Evolutionary conservation across 2,329 filamentous ascomycete genomes (phyloP), one percentile per base, ranked within the genome.

Genomic region (Penicillium sp.): DNA sequence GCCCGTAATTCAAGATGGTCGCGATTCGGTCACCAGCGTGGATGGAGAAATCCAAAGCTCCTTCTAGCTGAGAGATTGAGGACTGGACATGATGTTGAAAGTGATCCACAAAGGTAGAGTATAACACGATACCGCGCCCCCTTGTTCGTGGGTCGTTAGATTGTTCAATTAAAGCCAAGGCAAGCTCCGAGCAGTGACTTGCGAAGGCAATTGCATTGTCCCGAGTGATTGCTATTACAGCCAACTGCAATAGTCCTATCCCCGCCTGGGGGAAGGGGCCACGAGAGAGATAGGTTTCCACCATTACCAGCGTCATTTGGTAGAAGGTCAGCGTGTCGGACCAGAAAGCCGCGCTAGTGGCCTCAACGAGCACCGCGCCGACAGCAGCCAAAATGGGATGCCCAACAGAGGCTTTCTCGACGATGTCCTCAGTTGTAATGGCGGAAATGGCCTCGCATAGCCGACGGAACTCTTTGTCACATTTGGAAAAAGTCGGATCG

Each of bases 181-280:
- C 86, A 13, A 86, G 81, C 19, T 80, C 79, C 3, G 87, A 87
- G 61, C 91, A 79, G 10, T 91, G 84, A 27, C 86, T 79, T 1
- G 88, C 89, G 58, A 89, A 85, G 44, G 87, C 80, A 9, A 89
- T 79, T 85, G 89, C 88, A 66, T 87, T 87, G 73, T 92, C 92
- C 13, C 90, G 83, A 18, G 85, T 82, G 35, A 90, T 80, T 2
- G 87, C 84, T 57, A 93, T 85, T 65, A 87, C 84, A 22, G 86
- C 86, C 14, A 92, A 70, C 65, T 92, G 83, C 2, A 92, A 75
- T 66, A 91, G 91, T 0, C 79, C 82, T 14, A 85, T 68, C 6
- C 81, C 81, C n/a, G 78, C 75, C 61, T 85, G 82, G 14, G 81
- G 72, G 47, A 82, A 81, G 2, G 77, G 72, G 1, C 81, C 82